Conservation (phyloP, 1,284 basidiomycete species). For the Sanghuangporus sanghuang region DNA sequence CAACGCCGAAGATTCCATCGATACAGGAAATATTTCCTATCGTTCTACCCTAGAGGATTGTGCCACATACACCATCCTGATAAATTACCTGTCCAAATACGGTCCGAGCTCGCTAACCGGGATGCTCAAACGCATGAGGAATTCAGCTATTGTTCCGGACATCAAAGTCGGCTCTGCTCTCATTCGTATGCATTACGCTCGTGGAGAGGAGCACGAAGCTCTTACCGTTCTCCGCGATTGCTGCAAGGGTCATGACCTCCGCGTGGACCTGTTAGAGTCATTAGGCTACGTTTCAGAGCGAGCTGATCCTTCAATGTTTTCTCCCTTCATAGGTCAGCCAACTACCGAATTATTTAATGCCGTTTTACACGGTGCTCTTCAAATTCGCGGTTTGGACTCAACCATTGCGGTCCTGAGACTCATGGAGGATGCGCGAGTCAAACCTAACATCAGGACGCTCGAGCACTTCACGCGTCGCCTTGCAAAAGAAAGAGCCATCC, state of each 20-base stretch:
- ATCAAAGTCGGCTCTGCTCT: constrained; percentile 44
- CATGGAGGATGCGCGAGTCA: constrained; percentile 17
- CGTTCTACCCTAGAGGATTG: constrained; percentile 31
- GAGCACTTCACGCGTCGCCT: constrained; percentile 16
- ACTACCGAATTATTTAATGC: constrained; percentile 20
- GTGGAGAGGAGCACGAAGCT: constrained; percentile 42
- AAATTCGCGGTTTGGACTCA: constrained; percentile 10
- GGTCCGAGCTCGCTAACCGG: constrained; percentile 35
- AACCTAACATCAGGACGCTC: constrained; percentile 19
- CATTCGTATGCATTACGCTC: constrained; percentile 47
- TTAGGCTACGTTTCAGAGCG: constrained; percentile 22
- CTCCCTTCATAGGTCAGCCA: constrained; percentile 12
- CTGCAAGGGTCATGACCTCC: constrained; percentile 28
- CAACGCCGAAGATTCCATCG: constrained; percentile 7
- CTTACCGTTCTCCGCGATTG: constrained; percentile 43
- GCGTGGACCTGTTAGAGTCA: constrained; percentile 23
- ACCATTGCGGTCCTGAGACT: constrained; percentile 16
- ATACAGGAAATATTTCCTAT: constrained; percentile 4
- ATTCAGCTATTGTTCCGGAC: constrained; percentile 40
- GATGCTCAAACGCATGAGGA: constrained; percentile 45
- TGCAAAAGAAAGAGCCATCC: constrained; percentile 1
- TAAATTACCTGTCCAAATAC: constrained; percentile 36
- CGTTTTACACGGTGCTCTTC: constrained; percentile 18
- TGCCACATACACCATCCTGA: constrained; percentile 59
- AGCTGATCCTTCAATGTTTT: constrained; percentile 29